Percentiles rank a stretch among this genome's conserved stretches.
Conservation (phyloP, 2,329 filamentous ascomycete genomes). For the Claviceps capensis region DNA sequence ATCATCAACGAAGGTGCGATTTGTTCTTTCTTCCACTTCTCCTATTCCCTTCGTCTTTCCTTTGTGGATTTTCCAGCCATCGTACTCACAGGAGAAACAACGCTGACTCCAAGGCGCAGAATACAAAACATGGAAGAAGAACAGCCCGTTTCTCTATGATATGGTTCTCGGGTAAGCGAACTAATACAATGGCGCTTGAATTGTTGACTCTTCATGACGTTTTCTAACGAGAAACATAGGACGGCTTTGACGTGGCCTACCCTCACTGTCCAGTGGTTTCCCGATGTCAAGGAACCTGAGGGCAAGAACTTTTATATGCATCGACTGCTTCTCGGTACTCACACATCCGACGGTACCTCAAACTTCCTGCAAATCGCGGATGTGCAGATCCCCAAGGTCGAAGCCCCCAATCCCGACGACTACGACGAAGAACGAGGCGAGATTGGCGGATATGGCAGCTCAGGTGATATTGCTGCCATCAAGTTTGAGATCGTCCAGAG, state of each 20-base stretch:
- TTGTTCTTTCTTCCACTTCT: background rate
- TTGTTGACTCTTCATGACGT: background rate
- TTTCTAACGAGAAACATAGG: constrained; percentile 24
- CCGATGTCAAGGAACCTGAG: constrained; percentile 77
- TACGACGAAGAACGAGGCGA: constrained; percentile 89
- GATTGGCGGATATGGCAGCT: constrained; percentile 82
- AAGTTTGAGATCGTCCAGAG: constrained; percentile 89
- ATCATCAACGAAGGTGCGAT: constrained; percentile 76
- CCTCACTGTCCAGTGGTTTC: constrained; percentile 94
- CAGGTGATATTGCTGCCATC: constrained; percentile 54
- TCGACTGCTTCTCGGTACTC: constrained; percentile 82
- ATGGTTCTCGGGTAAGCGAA: constrained; percentile 65
- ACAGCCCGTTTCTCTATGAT: constrained; percentile 94
- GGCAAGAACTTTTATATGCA: constrained; percentile 82
- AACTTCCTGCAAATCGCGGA: constrained; percentile 95
- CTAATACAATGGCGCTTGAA: background rate
- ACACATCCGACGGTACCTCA: constrained; percentile 71
- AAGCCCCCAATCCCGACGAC: constrained; percentile 60
- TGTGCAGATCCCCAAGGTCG: constrained; percentile 77
- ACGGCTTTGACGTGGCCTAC: constrained; percentile 96
- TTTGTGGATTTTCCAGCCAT: too few relatives aligned
- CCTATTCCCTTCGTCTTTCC: background rate
- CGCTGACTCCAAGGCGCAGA: constrained; percentile 35
- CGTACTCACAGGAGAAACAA: background rate
- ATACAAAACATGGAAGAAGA: constrained; percentile 99